Evolutionary conservation across 495 filamentous ascomycete species (phyloP), one percentile per base, ranked within the genome.

Genomic region (Friedmanniomyces simplex): DNA sequence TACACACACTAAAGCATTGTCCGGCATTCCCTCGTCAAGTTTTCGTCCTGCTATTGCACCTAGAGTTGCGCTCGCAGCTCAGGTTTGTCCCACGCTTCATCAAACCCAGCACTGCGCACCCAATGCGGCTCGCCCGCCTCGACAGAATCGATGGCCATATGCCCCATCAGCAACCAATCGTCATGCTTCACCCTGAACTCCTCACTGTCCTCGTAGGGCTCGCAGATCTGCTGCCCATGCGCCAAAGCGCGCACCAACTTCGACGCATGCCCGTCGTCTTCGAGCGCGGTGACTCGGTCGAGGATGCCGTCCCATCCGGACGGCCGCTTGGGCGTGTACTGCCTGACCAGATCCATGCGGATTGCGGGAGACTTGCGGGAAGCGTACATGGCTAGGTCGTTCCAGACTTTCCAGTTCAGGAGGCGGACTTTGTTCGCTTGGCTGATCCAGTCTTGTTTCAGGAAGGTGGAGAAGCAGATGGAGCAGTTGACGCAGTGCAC

Each of bases 191-290:
- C 76, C 56, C 64, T 70, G 45, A 79, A 71, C 60, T 73, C 74
- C 22, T 68, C 71, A 50, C 68, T 76, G 37, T 74, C 66, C 48
- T 81, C 73, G 55, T 73, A 77, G 30, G 58, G 55, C 64, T 63
- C 56, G 57, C 76, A 80, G 13, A 79, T 63, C 28, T 66, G 62
- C 67, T 84, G 71, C 0, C 75, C 85, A 64, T 83, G 66, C 22
- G 73, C 75, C 13, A 89, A 62, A 2, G 89, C 86, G 28, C 91
- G 72, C 20, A 81, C 74, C 5, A 93, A 67, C 69, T 96, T 95
- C 50, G 79, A 70, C 24, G 80, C 68, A 68, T 96, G 90, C 0
- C 90, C 89, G 68, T 95, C 88, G 62, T 95, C 91, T 0, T 74
- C 63, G 39, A 81, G 73, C 18, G 58, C 55, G 37, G 74, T 71